These are phyloP conservation scores for Ochetophila trinervis DNA, from an alignment of 306 rosid species.

Conservation along the genomic window DNA sequence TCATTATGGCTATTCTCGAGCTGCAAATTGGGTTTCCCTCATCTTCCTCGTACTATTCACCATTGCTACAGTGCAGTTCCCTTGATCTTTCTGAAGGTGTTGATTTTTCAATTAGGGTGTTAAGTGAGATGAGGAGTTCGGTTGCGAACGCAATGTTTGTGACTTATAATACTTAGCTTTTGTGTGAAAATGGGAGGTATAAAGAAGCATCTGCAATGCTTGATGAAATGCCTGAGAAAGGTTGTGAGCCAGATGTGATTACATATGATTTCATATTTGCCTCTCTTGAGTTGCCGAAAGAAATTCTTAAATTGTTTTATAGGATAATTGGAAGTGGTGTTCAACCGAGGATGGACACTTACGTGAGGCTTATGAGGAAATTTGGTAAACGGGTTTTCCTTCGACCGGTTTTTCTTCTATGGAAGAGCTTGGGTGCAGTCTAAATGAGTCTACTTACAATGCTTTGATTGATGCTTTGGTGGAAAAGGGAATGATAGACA, in stretches of 20 bases:
- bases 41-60: too few relatives aligned
- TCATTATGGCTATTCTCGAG: too few relatives aligned
- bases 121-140: constrained; percentile 66
- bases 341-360: constrained; percentile 68
- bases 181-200: constrained; percentile 60
- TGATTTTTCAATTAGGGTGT: constrained; percentile 53
- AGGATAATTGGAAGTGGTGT: constrained; percentile 67
- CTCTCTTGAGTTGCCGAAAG: constrained; percentile 53
- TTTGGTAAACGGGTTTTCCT: constrained; percentile 94
- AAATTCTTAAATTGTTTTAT: constrained; percentile 63
- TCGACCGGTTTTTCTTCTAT: constrained; percentile 60
- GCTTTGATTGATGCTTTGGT: constrained; percentile 79
- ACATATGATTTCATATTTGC: constrained; percentile 64
- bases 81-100: constrained; percentile 72
- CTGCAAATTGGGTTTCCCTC: too few relatives aligned
- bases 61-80: too few relatives aligned
- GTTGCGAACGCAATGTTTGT: constrained; percentile 59
- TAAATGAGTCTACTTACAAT: constrained; percentile 72
- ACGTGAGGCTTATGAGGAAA: constrained; percentile 79
- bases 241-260: constrained; percentile 55
- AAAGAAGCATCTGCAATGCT: constrained; percentile 61
- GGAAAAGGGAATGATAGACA: constrained; percentile 68
- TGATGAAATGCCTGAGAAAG: constrained; percentile 40
- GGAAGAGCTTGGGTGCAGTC: constrained; percentile 83
- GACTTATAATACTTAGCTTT: constrained; percentile 69